Evolutionary conservation across 108 stramenopile species (phyloP).

Genomic region (Skeletonema grethae): DNA sequence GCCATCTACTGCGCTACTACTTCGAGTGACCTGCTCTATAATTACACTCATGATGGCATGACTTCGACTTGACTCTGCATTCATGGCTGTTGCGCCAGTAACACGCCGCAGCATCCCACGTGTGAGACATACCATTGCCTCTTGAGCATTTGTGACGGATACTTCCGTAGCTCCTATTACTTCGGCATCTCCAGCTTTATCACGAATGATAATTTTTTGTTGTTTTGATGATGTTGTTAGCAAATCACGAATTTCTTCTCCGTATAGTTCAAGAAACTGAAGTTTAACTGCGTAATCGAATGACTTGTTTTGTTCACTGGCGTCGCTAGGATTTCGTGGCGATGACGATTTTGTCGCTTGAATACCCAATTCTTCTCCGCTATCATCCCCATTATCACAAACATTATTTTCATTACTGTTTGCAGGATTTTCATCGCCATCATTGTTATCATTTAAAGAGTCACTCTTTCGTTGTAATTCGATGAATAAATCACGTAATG

Average conservation of each 20-base stretch:
- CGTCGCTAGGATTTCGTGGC: background rate
- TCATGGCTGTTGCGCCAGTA: conserved; percentile 69
- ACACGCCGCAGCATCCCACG: conserved; percentile 77
- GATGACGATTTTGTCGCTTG: conserved; percentile 15
- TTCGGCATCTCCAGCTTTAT: conserved; percentile 76
- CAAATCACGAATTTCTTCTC: conserved; percentile 93
- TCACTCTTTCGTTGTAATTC: conserved; percentile 32
- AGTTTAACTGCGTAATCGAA: conserved; percentile 70
- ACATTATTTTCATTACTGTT: conserved; percentile 7
- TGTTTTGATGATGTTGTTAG: conserved; percentile 43
- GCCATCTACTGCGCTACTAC: conserved; percentile 11
- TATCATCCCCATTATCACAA: conserved; percentile 1
- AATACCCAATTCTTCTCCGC: conserved; percentile 13
- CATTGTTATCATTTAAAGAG: background rate
- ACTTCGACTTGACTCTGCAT: conserved; percentile 66
- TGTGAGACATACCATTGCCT: conserved; percentile 82
- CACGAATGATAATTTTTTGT: conserved; percentile 71
- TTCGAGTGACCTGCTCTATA: conserved; percentile 68
- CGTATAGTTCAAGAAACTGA: conserved; percentile 87
- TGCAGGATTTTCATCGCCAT: conserved; percentile 7
- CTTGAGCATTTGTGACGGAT: conserved; percentile 73
- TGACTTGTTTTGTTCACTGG: conserved; percentile 2
- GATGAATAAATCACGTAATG: conserved; percentile 64
- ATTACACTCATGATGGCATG: conserved; percentile 84
- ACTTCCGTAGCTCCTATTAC: conserved; percentile 86